Percentiles rank a stretch among this genome's conserved stretches.
Conservation (phyloP, 78 protist genomes). For the Mantamonas sphyraenae region DNA sequence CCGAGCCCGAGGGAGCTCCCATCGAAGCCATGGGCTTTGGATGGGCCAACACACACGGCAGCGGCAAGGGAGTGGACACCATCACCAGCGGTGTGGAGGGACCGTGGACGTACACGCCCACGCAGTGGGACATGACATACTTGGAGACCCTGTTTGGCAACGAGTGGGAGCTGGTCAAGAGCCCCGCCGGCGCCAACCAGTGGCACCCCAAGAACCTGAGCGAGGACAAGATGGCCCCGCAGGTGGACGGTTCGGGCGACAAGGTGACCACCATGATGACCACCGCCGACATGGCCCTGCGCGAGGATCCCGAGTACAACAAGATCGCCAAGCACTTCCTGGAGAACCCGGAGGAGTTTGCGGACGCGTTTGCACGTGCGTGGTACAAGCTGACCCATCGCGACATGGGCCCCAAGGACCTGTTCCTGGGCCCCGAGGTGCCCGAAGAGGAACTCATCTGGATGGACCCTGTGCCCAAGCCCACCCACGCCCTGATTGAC, state of each 20-base stretch:
- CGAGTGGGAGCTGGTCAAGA: conserved; percentile 10
- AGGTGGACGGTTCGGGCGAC: background rate
- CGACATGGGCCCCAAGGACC: conserved; percentile 43
- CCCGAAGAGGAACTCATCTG: conserved; percentile 18
- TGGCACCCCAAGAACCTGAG: conserved; percentile 19
- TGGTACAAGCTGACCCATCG: conserved; percentile 52
- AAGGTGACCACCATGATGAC: conserved; percentile 5
- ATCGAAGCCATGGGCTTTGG: background rate
- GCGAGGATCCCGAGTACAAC: conserved; percentile 22
- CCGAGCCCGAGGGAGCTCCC: conserved; percentile 3
- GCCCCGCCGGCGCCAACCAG: conserved; percentile 26
- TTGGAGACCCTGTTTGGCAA: conserved; percentile 15
- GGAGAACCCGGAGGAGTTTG: conserved; percentile 6
- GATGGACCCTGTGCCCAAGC: conserved; percentile 24
- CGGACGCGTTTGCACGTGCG: conserved; percentile 27
- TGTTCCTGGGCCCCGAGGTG: conserved; percentile 22
- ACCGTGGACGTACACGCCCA: conserved; percentile 51
- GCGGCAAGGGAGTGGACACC: conserved; percentile 40
- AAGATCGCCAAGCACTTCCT: conserved; percentile 1
- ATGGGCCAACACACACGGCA: conserved; percentile 1
- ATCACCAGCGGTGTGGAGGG: conserved; percentile 55
- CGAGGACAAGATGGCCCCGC: too few species aligned
- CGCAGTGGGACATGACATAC: conserved; percentile 29
- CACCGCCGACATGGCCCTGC: conserved; percentile 37
- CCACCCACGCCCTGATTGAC: background rate